Percentiles rank a stretch among this genome's conserved stretches.
Evolutionary conservation across 164 flowering plant genomes (phyloP).

Genomic region (Liriodendron chinense): DNA sequence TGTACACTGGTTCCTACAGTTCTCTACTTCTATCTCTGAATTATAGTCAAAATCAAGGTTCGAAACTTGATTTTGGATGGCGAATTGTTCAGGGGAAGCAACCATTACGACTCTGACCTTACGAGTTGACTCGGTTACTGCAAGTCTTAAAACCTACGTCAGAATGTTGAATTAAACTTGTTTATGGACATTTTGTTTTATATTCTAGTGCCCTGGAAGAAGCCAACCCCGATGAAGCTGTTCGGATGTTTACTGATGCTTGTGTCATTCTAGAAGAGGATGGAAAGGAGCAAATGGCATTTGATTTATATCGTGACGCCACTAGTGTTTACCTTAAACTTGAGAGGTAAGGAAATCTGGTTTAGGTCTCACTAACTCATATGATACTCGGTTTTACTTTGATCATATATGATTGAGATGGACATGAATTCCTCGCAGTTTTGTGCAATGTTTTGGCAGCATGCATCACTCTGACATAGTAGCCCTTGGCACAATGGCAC

Average conservation of each 20-base stretch:
- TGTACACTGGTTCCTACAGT: conserved; percentile 8
- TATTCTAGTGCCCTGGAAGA: conserved; percentile 73
- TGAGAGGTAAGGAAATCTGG: conserved; percentile 54
- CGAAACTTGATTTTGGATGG: neutral
- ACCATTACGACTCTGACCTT: neutral
- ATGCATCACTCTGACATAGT: neutral
- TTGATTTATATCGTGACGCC: conserved; percentile 90
- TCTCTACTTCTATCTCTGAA: neutral
- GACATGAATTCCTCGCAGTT: neutral
- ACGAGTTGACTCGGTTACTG: neutral
- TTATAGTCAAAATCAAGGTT: neutral
- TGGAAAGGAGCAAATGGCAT: conserved; percentile 94
- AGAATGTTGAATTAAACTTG: too few species aligned
- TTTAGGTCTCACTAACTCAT: neutral
- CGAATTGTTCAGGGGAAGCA: neutral
- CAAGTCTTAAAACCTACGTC: neutral
- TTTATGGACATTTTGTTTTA: neutral
- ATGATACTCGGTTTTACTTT: neutral
- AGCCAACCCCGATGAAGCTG: conserved; percentile 70
- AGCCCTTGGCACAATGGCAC: neutral
- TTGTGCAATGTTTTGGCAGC: neutral
- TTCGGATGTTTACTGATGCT: conserved; percentile 74
- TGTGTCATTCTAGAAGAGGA: conserved; percentile 87
- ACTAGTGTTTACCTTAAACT: conserved; percentile 74
- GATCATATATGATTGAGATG: neutral